Percentiles rank a stretch among this genome's conserved stretches.
Evolutionary conservation across 2,329 filamentous ascomycete genomes (phyloP).

Genomic region (Aureobasidium pullulans): DNA sequence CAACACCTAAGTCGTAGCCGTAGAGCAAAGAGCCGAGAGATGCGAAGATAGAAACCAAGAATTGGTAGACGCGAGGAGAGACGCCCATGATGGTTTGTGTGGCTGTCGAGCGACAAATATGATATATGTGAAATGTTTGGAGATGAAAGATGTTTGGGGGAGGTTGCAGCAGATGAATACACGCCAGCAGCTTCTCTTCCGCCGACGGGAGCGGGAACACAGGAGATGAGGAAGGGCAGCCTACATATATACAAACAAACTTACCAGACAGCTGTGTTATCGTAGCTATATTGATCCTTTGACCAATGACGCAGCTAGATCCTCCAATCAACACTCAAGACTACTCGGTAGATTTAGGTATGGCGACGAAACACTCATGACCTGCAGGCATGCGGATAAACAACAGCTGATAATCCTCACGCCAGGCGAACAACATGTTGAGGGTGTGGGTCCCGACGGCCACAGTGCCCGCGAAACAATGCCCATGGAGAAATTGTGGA

Average conservation of each 20-base stretch:
- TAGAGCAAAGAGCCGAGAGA: constrained; percentile 19
- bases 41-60: constrained; percentile 34
- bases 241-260: not conserved
- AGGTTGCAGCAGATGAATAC: not conserved
- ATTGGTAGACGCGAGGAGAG: constrained; percentile 21
- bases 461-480: not conserved
- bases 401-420: not conserved
- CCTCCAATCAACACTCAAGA: not conserved
- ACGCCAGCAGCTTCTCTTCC: not conserved
- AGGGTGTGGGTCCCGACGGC: not conserved
- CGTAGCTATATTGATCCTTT: not conserved
- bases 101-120: not conserved
- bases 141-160: not conserved
- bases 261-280: not conserved
- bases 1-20: constrained; percentile 28
- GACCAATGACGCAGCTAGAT: not conserved
- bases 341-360: not conserved
- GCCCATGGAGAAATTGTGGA: not conserved
- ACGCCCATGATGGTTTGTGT: not conserved
- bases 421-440: not conserved
- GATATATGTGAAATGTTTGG: not conserved
- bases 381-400: not conserved
- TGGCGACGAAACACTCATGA: not conserved
- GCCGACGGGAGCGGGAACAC: too few species aligned
- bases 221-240: not conserved